Base-by-base conservation (phyloP, 768 basidiomycete genomes). In the Mycena latifolia region DNA sequence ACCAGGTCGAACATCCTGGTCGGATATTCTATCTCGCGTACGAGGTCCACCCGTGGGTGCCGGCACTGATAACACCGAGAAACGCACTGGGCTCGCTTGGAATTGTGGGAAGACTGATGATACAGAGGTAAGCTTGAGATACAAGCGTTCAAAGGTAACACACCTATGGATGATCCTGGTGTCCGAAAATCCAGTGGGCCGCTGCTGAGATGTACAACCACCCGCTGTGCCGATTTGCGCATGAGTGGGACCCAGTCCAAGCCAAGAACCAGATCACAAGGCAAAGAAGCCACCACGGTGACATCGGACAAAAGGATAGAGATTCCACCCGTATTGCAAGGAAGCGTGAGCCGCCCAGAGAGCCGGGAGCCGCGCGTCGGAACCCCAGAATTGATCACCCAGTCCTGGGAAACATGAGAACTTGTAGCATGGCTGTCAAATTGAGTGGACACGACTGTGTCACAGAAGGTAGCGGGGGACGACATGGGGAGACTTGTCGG, bases 1-100 rank as follows among this genome's bases (percentile, higher is more conserved):
- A 18, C 15, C 33, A 35, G 33, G 6, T 14, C 22, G 43, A 57
- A 46, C n/a, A 57, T 57, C 55, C 43, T 57, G 41, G 46, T 37
- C 8, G 29, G 55, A 57, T 11, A 57, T 57, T 57, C 41, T 47
- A 50, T 41, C 48, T 60, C 58, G 31, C 39, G 47, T 29, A 60
- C 48, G 39, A 51, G 37, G 35, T 50, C 35, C 24, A 28, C 50
- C 8, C 14, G 6, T 35, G 33, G 33, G 46, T 25, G 14, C 2
- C 12, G 48, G 48, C 35, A 29, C 58, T 41, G 48, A 31, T 50
- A 25, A 55, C n/a, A 6, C 20, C 41, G 41, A 43, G 41, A 14
- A 6, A 20, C 11, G 39, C 39, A 39, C 39, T 11, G 15, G 4
- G 39, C 17, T 18, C 17, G 11, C 11, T 39, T 18, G 39, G 9